phyloP scores from a whole-genome alignment of 2,329 filamentous ascomycete genomes.

The Colletotrichum echinochloae region DNA sequence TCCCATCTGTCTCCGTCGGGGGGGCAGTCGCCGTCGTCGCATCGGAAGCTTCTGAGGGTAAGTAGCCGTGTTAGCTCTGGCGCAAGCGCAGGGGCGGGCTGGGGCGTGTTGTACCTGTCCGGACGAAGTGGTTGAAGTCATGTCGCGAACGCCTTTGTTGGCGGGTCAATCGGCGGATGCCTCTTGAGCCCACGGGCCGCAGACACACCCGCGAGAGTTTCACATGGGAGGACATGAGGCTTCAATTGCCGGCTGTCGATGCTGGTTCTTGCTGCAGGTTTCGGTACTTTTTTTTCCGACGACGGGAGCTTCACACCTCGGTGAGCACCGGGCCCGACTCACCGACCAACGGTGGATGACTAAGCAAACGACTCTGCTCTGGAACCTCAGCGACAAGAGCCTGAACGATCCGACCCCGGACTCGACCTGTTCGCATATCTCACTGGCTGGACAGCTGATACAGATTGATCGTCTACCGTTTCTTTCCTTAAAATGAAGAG shows the following conservation, averaged over 20 bases:
- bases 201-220: conserved; percentile 35
- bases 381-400: not conserved
- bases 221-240: conserved; percentile 40
- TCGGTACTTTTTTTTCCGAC: not conserved
- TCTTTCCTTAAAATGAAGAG: too few relatives aligned
- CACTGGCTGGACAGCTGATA: too few relatives aligned
- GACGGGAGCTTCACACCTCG: conserved; percentile 4
- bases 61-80: not conserved
- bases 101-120: conserved; percentile 17
- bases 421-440: not conserved
- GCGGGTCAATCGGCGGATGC: not conserved
- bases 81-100: conserved; percentile 3
- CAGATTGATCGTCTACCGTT: too few relatives aligned
- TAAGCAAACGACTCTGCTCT: not conserved
- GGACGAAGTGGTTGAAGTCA: conserved; percentile 40
- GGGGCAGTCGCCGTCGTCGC: not conserved
- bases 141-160: conserved; percentile 5
- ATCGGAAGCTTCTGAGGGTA: conserved; percentile 7
- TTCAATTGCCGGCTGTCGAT: conserved; percentile 16
- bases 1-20: not conserved
- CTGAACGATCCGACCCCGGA: too few relatives aligned
- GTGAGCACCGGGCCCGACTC: conserved; percentile 2
- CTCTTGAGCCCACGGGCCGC: conserved; percentile 11
- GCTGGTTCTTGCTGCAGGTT: conserved; percentile 10
- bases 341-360: conserved; percentile 5